These are phyloP conservation scores for Toxicodendron radicans DNA, from an alignment of 345 rosid species.

Conservation along the genomic window DNA sequence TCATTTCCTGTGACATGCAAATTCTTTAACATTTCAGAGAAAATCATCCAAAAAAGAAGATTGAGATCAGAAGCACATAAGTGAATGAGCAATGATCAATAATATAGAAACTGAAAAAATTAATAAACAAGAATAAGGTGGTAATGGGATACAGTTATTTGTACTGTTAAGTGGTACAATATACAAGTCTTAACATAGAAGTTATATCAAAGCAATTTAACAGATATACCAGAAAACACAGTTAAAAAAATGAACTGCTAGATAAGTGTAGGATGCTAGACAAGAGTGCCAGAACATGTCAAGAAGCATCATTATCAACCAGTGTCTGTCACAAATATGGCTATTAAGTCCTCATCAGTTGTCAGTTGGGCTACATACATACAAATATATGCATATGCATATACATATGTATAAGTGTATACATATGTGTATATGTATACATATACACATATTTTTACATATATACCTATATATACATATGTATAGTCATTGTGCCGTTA, in stretches of 20 bases:
- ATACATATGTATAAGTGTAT: too few relatives aligned
- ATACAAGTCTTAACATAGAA: background rate
- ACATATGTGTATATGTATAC: too few relatives aligned
- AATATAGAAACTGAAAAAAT: slow-evolving; percentile 6
- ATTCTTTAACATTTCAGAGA: slow-evolving; percentile 32
- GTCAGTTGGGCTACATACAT: background rate
- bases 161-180: background rate
- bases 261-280: background rate
- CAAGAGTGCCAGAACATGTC: background rate
- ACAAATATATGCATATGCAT: background rate
- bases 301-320: background rate
- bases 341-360: background rate
- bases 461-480: too few relatives aligned
- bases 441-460: background rate
- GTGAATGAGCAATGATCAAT: slow-evolving; percentile 15
- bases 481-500: background rate
- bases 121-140: background rate
- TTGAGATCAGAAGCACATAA: slow-evolving; percentile 10
- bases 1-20: slow-evolving; percentile 79
- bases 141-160: background rate
- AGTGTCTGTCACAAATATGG: background rate
- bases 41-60: slow-evolving; percentile 23
- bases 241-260: background rate
- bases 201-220: background rate
- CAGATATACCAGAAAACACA: background rate